Base-by-base conservation (phyloP, 768 basidiomycete species). In the Tephrocybe sp. region DNA sequence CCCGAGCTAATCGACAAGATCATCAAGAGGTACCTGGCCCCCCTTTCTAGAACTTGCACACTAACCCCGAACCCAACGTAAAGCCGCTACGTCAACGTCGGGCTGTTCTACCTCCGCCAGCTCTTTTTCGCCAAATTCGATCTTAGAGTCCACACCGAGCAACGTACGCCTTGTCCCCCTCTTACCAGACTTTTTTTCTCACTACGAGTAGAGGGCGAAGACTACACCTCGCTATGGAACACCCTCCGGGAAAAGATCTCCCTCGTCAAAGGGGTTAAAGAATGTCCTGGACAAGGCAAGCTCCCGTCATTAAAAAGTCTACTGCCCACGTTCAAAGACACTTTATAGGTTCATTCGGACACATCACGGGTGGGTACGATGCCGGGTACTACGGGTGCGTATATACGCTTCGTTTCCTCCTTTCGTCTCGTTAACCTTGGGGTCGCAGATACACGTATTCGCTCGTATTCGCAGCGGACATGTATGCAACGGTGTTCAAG, bases 41-140 rank as follows among this genome's bases (percentile, higher is more conserved):
- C 9, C 31, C 4, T 25, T 25, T 11, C 47, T n/a, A 1, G 41
- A 8, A 19, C 9, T 13, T 8, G 13, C 16, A 26, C 24, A 22
- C 24, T 19, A 13, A 44, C 16, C 18, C 40, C 26, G 22, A 19
- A 12, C 31, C 11, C 28, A 35, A 48, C 18, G 12, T 46, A 21
- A 47, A 84, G 83, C 55, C 83, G 84, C 54, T 90, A 91, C 52
- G 86, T 89, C 52, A 91, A 92, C 49, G 79, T 89, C 32, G 92
- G 92, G 8, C 67, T 94, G 26, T 89, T 83, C 67, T 89, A 87
- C 66, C 76, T 91, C 9, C 82, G 88, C 22, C 92, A 94, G 62
- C 70, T 93, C 5, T 93, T 92, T 77, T 91, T 90, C 59, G 89
- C 84, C 52, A 82, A 82, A 58, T 89, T 83, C 56, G 89, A 91